Evolutionary conservation across 352 stramenopile species (phyloP).

Genomic region (Phytophthora podocarpi): DNA sequence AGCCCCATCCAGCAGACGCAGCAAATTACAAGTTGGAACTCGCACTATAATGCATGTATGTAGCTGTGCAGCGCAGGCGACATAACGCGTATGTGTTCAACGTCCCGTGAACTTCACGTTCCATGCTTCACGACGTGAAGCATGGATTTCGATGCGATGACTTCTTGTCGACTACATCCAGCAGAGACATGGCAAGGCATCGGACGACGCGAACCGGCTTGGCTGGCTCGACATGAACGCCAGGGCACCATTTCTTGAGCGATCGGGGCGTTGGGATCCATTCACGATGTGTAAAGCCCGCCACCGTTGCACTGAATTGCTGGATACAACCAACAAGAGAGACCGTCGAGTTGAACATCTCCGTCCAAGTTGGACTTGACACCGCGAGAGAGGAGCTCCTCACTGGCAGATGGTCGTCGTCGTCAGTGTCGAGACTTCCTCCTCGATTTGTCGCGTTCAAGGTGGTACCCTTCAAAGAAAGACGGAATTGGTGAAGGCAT

Average conservation of each 20-base stretch:
- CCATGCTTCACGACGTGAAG: no score
- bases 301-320: no score
- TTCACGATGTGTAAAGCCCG: no score
- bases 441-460: conserved; percentile 25
- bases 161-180: neutral
- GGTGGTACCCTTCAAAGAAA: conserved; percentile 20
- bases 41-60: no score
- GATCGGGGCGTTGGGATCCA: no score
- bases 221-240: conserved; percentile 17
- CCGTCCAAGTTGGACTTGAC: conserved; percentile 2
- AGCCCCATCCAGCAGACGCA: conserved; percentile 8
- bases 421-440: conserved; percentile 24
- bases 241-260: conserved; percentile 17
- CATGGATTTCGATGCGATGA: conserved; percentile 12
- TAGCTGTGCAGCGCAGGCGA: neutral
- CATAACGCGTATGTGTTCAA: neutral
- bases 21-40: conserved; percentile 7
- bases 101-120: no score
- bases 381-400: conserved; percentile 18
- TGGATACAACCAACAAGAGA: conserved; percentile 24
- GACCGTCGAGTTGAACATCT: conserved; percentile 20
- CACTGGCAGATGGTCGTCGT: conserved; percentile 21
- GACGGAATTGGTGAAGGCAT: conserved; percentile 12
- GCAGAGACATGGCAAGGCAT: conserved; percentile 23
- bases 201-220: conserved; percentile 33